Evolutionary conservation across 192 early-diverging fungal genomes (phyloP).

Genomic region (Coemansia sp.): DNA sequence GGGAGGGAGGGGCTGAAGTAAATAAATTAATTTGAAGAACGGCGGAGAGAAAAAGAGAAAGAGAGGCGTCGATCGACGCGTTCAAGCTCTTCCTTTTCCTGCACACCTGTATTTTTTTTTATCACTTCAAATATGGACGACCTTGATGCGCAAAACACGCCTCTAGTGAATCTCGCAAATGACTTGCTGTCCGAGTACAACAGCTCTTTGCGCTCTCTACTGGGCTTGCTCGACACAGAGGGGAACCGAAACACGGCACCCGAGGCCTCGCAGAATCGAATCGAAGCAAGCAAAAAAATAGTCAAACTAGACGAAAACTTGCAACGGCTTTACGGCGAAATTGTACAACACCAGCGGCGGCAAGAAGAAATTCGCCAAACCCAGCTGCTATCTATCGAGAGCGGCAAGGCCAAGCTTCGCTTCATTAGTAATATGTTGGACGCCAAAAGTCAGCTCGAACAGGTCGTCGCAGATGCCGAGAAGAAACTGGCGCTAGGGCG

Average conservation of each 20-base stretch:
- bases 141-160: slow-evolving; percentile 33
- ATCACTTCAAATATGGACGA: slow-evolving; percentile 17
- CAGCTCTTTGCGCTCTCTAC: slow-evolving; percentile 32
- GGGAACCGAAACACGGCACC: slow-evolving; percentile 31
- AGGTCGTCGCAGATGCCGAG: slow-evolving; percentile 21
- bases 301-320: slow-evolving; percentile 33
- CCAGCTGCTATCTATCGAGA: slow-evolving; percentile 34
- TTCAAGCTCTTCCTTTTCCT: background rate
- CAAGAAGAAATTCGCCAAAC: slow-evolving; percentile 46
- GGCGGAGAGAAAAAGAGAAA: background rate
- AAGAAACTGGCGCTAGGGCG: slow-evolving; percentile 20
- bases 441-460: slow-evolving; percentile 37
- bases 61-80: background rate
- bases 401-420: slow-evolving; percentile 40
- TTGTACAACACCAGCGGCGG: slow-evolving; percentile 42
- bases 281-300: slow-evolving; percentile 10
- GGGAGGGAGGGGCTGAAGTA: background rate
- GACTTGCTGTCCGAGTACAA: slow-evolving; percentile 40
- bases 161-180: slow-evolving; percentile 44
- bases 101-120: background rate
- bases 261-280: slow-evolving; percentile 10
- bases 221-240: slow-evolving; percentile 42
- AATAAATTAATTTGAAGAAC: background rate
- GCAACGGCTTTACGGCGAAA: slow-evolving; percentile 35
- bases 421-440: slow-evolving; percentile 45